phyloP scores from a whole-genome alignment of 177 flowering plant species.

The Vitis hybrid region DNA sequence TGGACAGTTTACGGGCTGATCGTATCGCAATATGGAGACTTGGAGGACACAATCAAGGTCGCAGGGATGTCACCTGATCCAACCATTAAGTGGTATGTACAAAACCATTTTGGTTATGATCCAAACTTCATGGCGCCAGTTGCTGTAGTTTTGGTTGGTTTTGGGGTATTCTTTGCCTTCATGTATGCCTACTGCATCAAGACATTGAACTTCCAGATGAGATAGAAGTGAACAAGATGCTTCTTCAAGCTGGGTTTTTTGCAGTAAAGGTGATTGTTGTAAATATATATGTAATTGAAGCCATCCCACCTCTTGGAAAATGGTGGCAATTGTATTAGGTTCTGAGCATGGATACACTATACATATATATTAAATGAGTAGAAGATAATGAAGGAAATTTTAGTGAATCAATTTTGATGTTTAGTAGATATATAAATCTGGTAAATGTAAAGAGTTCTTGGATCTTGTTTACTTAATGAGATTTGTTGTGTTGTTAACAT shows the following conservation, averaged over 20 bases:
- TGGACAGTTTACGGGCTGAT: conserved; percentile 61
- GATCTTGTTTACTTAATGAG: too few species aligned
- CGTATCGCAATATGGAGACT: conserved; percentile 55
- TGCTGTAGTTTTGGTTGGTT: conserved; percentile 43
- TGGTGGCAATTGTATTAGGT: too few species aligned
- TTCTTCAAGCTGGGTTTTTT: conserved; percentile 63
- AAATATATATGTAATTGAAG: conserved; percentile 44
- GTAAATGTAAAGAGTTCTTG: too few species aligned
- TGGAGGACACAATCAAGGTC: conserved; percentile 23
- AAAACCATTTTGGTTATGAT: conserved; percentile 34
- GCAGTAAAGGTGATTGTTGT: conserved; percentile 28
- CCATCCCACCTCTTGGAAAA: too few species aligned
- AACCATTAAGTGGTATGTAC: conserved; percentile 24
- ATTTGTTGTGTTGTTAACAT: too few species aligned
- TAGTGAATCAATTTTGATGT: too few species aligned
- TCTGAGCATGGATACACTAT: too few species aligned
- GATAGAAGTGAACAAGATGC: conserved; percentile 37
- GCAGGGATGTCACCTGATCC: conserved; percentile 27
- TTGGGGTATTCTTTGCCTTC: conserved; percentile 44
- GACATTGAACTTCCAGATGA: conserved; percentile 44
- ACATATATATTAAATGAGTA: too few species aligned
- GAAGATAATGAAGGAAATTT: too few species aligned
- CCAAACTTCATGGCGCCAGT: conserved; percentile 48
- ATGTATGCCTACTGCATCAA: conserved; percentile 46
- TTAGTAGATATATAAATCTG: too few species aligned